A percentile compares a stretch with the other conserved stretches of the same genome.
These are phyloP conservation scores for Colletotrichum camelliae DNA, from an alignment of 2,329 filamentous ascomycete species.

Conservation along the genomic window DNA sequence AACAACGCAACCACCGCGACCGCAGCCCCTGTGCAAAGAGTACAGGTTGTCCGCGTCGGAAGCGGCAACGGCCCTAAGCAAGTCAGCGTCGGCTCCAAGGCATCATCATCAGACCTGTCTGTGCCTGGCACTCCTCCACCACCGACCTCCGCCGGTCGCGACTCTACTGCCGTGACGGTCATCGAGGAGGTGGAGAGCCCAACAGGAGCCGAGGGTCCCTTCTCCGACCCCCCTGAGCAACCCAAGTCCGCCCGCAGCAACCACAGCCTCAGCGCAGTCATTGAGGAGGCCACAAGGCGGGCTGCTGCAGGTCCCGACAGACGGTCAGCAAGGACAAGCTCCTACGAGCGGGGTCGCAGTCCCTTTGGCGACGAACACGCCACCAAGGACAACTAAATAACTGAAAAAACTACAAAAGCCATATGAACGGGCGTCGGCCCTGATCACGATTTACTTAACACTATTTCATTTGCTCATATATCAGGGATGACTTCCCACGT, in stretches of 20 bases:
- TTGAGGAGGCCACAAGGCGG: slow-evolving; percentile 55
- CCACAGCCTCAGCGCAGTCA: slow-evolving; percentile 59
- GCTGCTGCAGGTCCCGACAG: slow-evolving; percentile 36
- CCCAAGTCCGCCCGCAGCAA: slow-evolving; percentile 37
- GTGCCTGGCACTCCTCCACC: slow-evolving; percentile 17
- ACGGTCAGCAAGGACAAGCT: slow-evolving; percentile 27
- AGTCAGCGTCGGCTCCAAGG: slow-evolving; percentile 42
- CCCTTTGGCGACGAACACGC: slow-evolving; percentile 66
- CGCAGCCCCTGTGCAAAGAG: slow-evolving; percentile 56
- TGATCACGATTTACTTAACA: slow-evolving; percentile 16
- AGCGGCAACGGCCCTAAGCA: slow-evolving; percentile 50
- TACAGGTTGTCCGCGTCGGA: slow-evolving; percentile 66
- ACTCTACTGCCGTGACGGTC: slow-evolving; percentile 52
- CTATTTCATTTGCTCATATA: slow-evolving; percentile 20
- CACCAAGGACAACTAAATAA: slow-evolving; percentile 48
- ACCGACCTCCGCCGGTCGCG: slow-evolving; percentile 29
- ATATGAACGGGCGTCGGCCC: slow-evolving; percentile 6
- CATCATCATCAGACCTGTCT: slow-evolving; percentile 21
- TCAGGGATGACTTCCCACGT: slow-evolving; percentile 15
- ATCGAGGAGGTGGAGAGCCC: slow-evolving; percentile 52
- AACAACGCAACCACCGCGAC: slow-evolving; percentile 67
- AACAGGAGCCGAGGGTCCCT: slow-evolving; percentile 60
- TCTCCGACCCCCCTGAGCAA: slow-evolving; percentile 57
- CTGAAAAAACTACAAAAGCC: not conserved
- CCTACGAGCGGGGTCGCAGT: slow-evolving; percentile 42